Percentiles rank a stretch among this genome's conserved stretches.
These are phyloP conservation scores for Plenodomus tracheiphilus DNA, from an alignment of 2,329 filamentous ascomycete genomes.

Conservation along the genomic window DNA sequence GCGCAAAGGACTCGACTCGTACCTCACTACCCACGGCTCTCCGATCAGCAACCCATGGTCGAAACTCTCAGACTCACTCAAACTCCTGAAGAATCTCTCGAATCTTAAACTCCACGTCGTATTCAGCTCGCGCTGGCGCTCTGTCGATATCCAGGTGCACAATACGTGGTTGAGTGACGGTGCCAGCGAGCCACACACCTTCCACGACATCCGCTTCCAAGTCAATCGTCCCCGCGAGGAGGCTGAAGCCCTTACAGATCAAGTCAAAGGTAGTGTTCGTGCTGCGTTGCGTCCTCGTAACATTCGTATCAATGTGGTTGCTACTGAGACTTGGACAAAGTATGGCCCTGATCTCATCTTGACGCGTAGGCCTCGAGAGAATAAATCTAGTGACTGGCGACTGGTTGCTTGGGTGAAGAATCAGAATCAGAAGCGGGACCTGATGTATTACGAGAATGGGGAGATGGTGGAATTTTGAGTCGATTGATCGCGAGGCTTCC, in stretches of 20 bases:
- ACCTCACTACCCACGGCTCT: slow-evolving; percentile 1
- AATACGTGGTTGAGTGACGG: background rate
- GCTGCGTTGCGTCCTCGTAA: background rate
- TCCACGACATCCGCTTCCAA: background rate
- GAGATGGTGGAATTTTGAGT: no score
- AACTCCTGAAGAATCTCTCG: background rate
- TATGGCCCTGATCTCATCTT: no score
- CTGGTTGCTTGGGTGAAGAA: no score
- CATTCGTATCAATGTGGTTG: no score
- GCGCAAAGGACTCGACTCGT: background rate
- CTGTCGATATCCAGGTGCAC: background rate
- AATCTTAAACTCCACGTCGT: slow-evolving; percentile 1
- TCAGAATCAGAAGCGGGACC: no score
- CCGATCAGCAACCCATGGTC: slow-evolving; percentile 3
- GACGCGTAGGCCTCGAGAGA: no score
- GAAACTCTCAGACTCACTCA: background rate
- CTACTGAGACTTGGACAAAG: no score
- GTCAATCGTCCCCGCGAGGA: slow-evolving; percentile 2
- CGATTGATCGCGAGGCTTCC: no score
- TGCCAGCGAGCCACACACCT: no score
- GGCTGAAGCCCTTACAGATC: background rate
- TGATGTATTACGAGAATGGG: no score
- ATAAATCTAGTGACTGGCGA: no score
- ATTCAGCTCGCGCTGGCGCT: slow-evolving; percentile 5
- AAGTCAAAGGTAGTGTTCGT: slow-evolving; percentile 2